Conservation (phyloP, 1,139 yeast species). For the Zygoascus hellenicus region DNA sequence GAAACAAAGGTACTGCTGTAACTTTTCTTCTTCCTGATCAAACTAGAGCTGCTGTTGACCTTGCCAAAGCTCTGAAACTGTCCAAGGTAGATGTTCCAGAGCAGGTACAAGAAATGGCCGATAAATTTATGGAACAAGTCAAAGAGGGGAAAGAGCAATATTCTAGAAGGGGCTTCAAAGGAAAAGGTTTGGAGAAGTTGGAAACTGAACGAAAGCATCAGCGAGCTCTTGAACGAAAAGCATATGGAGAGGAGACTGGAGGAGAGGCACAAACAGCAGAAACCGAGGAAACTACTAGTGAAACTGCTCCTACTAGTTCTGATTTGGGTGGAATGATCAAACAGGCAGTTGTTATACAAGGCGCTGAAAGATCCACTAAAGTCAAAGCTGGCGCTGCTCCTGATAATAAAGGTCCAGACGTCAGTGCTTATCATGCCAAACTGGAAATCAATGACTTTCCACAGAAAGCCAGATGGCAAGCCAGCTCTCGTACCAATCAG, state of each 20-base stretch:
- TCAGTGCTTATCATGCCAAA: slow-evolving; percentile 61
- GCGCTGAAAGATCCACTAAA: slow-evolving; percentile 11
- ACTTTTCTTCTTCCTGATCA: slow-evolving; percentile 66
- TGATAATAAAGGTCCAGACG: slow-evolving; percentile 58
- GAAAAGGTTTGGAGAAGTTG: slow-evolving; percentile 80
- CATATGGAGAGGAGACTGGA: slow-evolving; percentile 34
- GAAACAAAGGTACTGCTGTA: slow-evolving; percentile 67
- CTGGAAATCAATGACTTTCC: slow-evolving; percentile 83
- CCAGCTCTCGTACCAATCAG: slow-evolving; percentile 63
- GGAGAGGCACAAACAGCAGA: slow-evolving; percentile 28
- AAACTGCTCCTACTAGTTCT: slow-evolving; percentile 12
- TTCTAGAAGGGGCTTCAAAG: slow-evolving; percentile 66
- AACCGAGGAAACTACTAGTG: slow-evolving; percentile 20
- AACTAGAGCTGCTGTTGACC: slow-evolving; percentile 53
- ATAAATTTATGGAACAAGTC: slow-evolving; percentile 54
- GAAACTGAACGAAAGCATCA: slow-evolving; percentile 61
- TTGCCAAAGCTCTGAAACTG: slow-evolving; percentile 60
- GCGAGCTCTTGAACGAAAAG: slow-evolving; percentile 46
- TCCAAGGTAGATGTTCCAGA: slow-evolving; percentile 52
- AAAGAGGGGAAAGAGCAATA: slow-evolving; percentile 61
- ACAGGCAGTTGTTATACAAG: slow-evolving; percentile 15
- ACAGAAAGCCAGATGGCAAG: slow-evolving; percentile 76
- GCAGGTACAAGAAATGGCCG: slow-evolving; percentile 49
- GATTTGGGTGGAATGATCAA: slow-evolving; percentile 7
- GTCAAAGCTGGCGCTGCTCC: slow-evolving; percentile 48